Percentiles rank a stretch among this genome's conserved stretches.
Evolutionary conservation across 352 stramenopile species (phyloP).

Genomic region (Pythium folliculosum): DNA sequence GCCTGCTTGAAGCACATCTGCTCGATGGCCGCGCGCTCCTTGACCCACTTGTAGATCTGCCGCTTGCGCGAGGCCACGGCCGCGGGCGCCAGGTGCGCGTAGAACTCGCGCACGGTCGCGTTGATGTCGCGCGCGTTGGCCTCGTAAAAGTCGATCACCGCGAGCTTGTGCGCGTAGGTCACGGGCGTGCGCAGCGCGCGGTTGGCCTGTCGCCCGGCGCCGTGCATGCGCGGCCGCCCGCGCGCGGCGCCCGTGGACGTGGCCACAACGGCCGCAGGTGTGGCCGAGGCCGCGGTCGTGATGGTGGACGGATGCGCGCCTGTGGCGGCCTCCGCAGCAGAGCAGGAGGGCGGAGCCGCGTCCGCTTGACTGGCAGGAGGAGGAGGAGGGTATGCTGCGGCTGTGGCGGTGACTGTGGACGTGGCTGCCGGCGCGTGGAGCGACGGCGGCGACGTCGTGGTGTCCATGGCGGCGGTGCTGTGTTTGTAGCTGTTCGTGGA

Average conservation of each 20-base stretch:
- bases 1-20: conserved; percentile 44
- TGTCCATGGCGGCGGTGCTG: too few relatives aligned
- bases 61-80: conserved; percentile 40
- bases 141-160: conserved; percentile 47
- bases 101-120: conserved; percentile 40
- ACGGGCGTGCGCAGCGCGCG: conserved; percentile 36
- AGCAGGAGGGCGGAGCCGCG: too few relatives aligned
- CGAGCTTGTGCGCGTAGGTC: conserved; percentile 46
- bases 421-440: too few relatives aligned
- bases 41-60: conserved; percentile 54
- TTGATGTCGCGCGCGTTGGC: conserved; percentile 39
- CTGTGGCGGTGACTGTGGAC: too few relatives aligned
- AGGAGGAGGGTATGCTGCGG: too few relatives aligned
- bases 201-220: conserved; percentile 34
- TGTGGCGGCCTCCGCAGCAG: too few relatives aligned
- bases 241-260: conserved; percentile 1
- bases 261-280: too few relatives aligned
- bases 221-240: conserved; percentile 31
- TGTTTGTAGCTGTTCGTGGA: too few relatives aligned
- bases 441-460: too few relatives aligned
- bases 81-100: conserved; percentile 26
- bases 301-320: too few relatives aligned
- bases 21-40: conserved; percentile 36
- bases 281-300: too few relatives aligned
- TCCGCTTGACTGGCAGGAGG: too few relatives aligned